Evolutionary conservation across 1,139 yeast species (phyloP).

Genomic region (Lodderomyces elongisporus): DNA sequence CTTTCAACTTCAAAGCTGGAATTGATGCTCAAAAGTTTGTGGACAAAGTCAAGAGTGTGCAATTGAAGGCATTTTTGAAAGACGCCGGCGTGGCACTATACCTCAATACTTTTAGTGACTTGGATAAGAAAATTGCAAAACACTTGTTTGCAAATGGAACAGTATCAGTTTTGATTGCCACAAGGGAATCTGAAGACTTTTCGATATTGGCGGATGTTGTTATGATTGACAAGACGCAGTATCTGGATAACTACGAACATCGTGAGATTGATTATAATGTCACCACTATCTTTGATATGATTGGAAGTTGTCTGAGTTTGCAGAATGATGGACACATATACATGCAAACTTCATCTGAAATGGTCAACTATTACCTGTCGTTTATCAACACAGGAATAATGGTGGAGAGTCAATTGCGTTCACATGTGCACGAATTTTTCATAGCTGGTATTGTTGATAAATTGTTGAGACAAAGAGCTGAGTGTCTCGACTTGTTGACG

Average conservation of each 20-base stretch:
- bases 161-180: slow-evolving; percentile 51
- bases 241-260: slow-evolving; percentile 69
- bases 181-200: slow-evolving; percentile 45
- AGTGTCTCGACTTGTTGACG: slow-evolving; percentile 87
- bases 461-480: slow-evolving; percentile 68
- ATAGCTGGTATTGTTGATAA: slow-evolving; percentile 66
- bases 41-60: slow-evolving; percentile 3
- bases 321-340: slow-evolving; percentile 30
- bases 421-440: slow-evolving; percentile 59
- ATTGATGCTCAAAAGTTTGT: slow-evolving; percentile 2
- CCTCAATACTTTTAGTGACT: slow-evolving; percentile 46
- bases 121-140: slow-evolving; percentile 53
- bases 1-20: slow-evolving; percentile 1
- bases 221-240: slow-evolving; percentile 66
- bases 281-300: slow-evolving; percentile 65
- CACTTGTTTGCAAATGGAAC: slow-evolving; percentile 46
- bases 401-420: slow-evolving; percentile 68
- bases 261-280: slow-evolving; percentile 66
- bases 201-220: slow-evolving; percentile 54
- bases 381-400: slow-evolving; percentile 77
- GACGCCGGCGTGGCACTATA: slow-evolving; percentile 65
- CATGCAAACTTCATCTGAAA: slow-evolving; percentile 58
- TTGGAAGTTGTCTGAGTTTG: slow-evolving; percentile 49
- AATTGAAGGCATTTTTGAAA: slow-evolving; percentile 24
- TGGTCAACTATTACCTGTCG: slow-evolving; percentile 60